A percentile compares a stretch with the other conserved stretches of the same genome.
Evolutionary conservation across 805 yeast species (phyloP).

Genomic region (Candida argentea): DNA sequence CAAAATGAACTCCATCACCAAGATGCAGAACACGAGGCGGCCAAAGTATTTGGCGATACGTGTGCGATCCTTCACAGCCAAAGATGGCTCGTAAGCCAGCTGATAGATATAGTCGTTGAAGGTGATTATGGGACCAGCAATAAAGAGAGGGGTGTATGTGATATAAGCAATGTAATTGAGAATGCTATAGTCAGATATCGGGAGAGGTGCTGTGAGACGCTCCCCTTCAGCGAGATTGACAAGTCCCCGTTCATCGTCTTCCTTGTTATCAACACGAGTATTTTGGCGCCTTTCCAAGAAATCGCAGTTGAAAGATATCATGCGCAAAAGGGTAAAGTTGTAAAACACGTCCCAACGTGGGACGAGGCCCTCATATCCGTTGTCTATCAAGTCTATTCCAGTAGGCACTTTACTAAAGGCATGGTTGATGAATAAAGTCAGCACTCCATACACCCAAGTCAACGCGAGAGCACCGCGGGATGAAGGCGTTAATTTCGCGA

Average conservation of each 20-base stretch:
- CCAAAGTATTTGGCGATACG: slow-evolving; percentile 52
- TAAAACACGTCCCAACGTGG: slow-evolving; percentile 93
- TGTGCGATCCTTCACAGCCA: slow-evolving; percentile 43
- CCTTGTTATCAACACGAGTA: background rate
- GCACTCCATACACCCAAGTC: slow-evolving; percentile 77
- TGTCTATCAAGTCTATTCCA: slow-evolving; percentile 50
- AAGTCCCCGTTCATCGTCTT: slow-evolving; percentile 1
- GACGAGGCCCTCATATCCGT: slow-evolving; percentile 62
- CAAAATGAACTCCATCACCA: slow-evolving; percentile 81
- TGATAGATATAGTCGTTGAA: slow-evolving; percentile 88
- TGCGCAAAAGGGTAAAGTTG: slow-evolving; percentile 78
- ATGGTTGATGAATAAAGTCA: slow-evolving; percentile 70
- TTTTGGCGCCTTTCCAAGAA: slow-evolving; percentile 35
- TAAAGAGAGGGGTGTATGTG: slow-evolving; percentile 77
- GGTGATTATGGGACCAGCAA: slow-evolving; percentile 92
- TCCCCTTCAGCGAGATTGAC: slow-evolving; percentile 43
- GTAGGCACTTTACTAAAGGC: slow-evolving; percentile 44
- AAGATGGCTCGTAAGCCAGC: slow-evolving; percentile 39
- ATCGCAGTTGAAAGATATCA: slow-evolving; percentile 78
- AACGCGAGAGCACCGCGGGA: slow-evolving; percentile 28
- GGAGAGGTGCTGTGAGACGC: slow-evolving; percentile 55
- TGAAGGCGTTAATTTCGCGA: slow-evolving; percentile 32
- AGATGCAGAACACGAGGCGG: slow-evolving; percentile 60
- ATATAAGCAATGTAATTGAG: slow-evolving; percentile 65
- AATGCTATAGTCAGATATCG: slow-evolving; percentile 49